Conservation (phyloP, 371 early-diverging fungal species). For the Syncephalastrum contaminatum region DNA sequence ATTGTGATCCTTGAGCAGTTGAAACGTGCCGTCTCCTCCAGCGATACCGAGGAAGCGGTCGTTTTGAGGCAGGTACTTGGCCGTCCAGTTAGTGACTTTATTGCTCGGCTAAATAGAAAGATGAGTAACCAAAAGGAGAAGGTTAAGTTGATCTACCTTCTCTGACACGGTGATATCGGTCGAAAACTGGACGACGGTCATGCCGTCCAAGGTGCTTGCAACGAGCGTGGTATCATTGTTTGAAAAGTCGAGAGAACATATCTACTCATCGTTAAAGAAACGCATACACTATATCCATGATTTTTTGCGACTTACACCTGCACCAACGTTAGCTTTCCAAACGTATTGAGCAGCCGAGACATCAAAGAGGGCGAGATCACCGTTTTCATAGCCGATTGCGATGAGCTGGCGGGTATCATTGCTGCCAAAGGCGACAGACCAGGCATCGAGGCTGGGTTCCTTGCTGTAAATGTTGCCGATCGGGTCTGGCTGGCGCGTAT, state of each 20-base stretch:
- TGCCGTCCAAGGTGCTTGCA: conserved; percentile 55
- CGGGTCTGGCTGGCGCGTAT: conserved; percentile 65
- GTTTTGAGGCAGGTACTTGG: conserved; percentile 69
- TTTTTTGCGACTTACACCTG: conserved; percentile 56
- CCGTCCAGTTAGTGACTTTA: conserved; percentile 75
- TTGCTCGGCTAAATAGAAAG: conserved; percentile 29
- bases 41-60: conserved; percentile 63
- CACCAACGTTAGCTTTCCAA: conserved; percentile 74
- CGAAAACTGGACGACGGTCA: conserved; percentile 26
- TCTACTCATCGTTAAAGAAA: conserved; percentile 18
- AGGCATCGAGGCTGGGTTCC: conserved; percentile 58
- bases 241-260: conserved; percentile 64
- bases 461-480: conserved; percentile 38
- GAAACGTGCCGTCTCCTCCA: conserved; percentile 64
- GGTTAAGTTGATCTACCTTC: conserved; percentile 25
- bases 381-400: conserved; percentile 81
- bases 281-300: not conserved
- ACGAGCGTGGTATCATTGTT: conserved; percentile 40
- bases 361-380: conserved; percentile 76
- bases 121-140: not conserved
- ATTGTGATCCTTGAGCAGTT: conserved; percentile 34
- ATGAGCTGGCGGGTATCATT: conserved; percentile 28
- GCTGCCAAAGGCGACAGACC: conserved; percentile 75
- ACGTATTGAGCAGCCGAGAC: conserved; percentile 52
- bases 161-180: conserved; percentile 9